Evolutionary conservation across 192 early-diverging fungal genomes (phyloP).

Genomic region (Radiomyces spectabilis): DNA sequence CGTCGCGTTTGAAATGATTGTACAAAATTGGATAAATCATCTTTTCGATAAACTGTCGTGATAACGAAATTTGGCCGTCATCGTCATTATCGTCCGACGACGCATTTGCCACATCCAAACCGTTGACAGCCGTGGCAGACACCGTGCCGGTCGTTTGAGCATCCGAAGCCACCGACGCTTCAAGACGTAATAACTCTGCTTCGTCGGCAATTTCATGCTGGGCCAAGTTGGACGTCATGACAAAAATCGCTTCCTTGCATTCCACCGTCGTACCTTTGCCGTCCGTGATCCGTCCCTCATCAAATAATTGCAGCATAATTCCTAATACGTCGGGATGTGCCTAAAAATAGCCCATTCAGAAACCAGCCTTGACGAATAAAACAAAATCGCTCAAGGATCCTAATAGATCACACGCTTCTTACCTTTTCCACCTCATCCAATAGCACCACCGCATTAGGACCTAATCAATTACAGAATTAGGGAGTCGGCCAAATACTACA

Average conservation of each 20-base stretch:
- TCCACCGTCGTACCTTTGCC: constrained; percentile 37
- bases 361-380: neutral
- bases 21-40: constrained; percentile 38
- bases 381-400: neutral
- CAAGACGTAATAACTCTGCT: constrained; percentile 30
- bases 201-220: constrained; percentile 41
- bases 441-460: constrained; percentile 34
- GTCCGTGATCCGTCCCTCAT: constrained; percentile 37
- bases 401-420: neutral
- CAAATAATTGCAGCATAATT: constrained; percentile 36
- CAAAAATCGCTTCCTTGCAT: constrained; percentile 38
- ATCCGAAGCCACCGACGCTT: constrained; percentile 23
- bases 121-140: neutral
- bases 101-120: neutral
- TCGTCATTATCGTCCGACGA: constrained; percentile 1
- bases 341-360: no score
- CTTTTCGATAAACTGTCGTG: constrained; percentile 30
- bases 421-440: constrained; percentile 41
- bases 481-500: neutral
- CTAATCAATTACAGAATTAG: neutral
- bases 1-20: constrained; percentile 33
- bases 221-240: constrained; percentile 40
- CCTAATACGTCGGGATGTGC: constrained; percentile 37
- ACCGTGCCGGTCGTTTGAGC: constrained; percentile 17
- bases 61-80: constrained; percentile 24